Base-by-base conservation (phyloP, 345 rosid genomes). In the Lepidium aucheri region DNA sequence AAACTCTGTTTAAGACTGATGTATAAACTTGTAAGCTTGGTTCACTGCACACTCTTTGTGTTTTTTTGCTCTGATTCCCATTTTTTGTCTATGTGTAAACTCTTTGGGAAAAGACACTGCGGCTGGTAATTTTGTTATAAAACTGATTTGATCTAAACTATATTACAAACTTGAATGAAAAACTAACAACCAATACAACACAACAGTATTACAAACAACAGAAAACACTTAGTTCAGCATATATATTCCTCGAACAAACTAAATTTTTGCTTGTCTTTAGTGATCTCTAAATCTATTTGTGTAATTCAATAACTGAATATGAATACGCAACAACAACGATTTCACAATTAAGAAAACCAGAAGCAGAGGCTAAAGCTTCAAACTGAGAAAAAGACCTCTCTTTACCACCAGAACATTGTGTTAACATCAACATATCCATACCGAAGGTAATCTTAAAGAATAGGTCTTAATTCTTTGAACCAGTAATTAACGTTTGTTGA, bases 391-490 rank as follows among this genome's bases (percentile, higher is more conserved):
- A 7, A 10, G 65, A 41, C 28, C 65, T 60, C 39, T 10, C 41
- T 60, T 24, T 24, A 24, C 26, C 26, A 24, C 26, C 26, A 24
- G 26, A 38, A 22, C 43, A 30, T 36, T 36, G 36, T 14, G 28
- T 26, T 43, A 60, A 13, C 66, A 61, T 33, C 41, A 46, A 6
- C 66, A 44, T 54, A 36, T 67, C 71, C 54, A 22, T 42, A 18
- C 53, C 36, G 16, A 18, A 54, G 28, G 45, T 53, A 33, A 43
- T 3, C 45, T 18, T 32, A 1, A 53, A 66, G 43, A 42, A 43
- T 4, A 9, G 0, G 17, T n/a, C n/a, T n/a, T n/a, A n/a, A n/a
- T n/a, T n/a, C n/a, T n/a, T n/a, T n/a, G n/a, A n/a, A n/a, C n/a
- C n/a, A n/a, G n/a, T n/a, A n/a, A n/a, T n/a, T n/a, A n/a, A n/a